These are phyloP conservation scores for Selaginella moellendorffii DNA, from an alignment of 75 land plant species.

Conservation along the genomic window DNA sequence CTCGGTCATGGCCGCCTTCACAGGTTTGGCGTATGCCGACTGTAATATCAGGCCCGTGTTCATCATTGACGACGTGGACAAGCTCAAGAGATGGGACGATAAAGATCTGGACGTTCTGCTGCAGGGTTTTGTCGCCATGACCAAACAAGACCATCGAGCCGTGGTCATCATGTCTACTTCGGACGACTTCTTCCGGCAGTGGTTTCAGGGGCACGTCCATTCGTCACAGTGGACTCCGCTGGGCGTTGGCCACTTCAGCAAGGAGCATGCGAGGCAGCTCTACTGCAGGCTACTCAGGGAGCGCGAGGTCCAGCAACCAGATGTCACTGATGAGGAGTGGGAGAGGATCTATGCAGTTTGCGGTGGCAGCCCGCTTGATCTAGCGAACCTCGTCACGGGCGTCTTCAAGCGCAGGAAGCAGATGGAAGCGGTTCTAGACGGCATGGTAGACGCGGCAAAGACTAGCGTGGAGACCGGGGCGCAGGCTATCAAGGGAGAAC, in stretches of 20 bases:
- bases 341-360: not conserved
- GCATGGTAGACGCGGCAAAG: not conserved
- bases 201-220: conserved; percentile 27
- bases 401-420: not conserved
- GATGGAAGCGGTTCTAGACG: not conserved
- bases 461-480: not conserved
- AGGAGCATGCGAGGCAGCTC: not conserved
- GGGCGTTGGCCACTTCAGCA: not conserved
- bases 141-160: not conserved
- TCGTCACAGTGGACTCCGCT: not conserved
- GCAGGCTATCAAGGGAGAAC: not conserved
- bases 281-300: not conserved
- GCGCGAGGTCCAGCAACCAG: not conserved
- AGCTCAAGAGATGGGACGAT: conserved; percentile 1
- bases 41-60: not conserved
- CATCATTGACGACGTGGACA: not conserved
- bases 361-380: conserved; percentile 1
- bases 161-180: not conserved
- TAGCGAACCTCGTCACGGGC: not conserved
- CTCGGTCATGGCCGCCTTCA: not conserved
- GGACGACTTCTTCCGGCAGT: conserved; percentile 61
- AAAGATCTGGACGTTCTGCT: not conserved
- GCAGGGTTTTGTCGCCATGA: not conserved
- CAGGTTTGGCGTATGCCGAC: conserved; percentile 2
- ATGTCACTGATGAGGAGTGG: not conserved